Evolutionary conservation across 2,329 filamentous ascomycete species (phyloP), one percentile per base, ranked within the genome.

Genomic region (Cytospora schulzeri): DNA sequence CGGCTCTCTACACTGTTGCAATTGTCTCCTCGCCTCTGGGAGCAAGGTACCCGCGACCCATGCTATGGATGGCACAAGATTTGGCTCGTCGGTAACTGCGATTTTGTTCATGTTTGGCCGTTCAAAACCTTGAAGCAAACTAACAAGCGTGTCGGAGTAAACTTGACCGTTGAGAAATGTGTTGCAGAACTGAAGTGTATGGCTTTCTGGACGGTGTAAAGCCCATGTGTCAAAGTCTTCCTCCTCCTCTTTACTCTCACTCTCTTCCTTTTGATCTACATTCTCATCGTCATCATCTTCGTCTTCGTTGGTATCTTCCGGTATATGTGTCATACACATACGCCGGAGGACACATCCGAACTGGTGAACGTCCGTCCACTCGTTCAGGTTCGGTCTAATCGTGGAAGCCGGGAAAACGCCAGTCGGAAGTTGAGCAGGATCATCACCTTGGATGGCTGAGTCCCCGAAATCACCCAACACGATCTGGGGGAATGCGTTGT

Each of bases 181-280:
- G 7, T 60, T 60, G 19, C 58, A 60, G 17, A 53, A 11, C 24
- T 45, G 22, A 14, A 60, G 6, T 9, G 19, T 53, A 33, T 60
- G 58, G 19, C 58, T 60, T 24, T 60, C 58, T 22, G 50, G 58
- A 29, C 58, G 50, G 19, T 60, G 48, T 29, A 38, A 26, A 26
- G 52, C 58, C 58, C 50, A 60, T 1, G 50, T 29, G n/a, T 60
- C 58, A 26, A 17, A 33, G n/a, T n/a, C 41, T 45, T 45, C 41
- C 14, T 7, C n/a, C 3, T 11, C 19, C 4, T 45, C 8, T n/a
- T n/a, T 19, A 7, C 19, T 45, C 41, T n/a, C 17, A 45, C 22
- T 7, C 33, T 35, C 33, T 19, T 60, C 57, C 19, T n/a, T 22
- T 3, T 52, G 22, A 4, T 57, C 11, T n/a, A 4, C 19, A 8